phyloP scores from a whole-genome alignment of 2,329 filamentous ascomycete genomes.

The Myotisia sp. region DNA sequence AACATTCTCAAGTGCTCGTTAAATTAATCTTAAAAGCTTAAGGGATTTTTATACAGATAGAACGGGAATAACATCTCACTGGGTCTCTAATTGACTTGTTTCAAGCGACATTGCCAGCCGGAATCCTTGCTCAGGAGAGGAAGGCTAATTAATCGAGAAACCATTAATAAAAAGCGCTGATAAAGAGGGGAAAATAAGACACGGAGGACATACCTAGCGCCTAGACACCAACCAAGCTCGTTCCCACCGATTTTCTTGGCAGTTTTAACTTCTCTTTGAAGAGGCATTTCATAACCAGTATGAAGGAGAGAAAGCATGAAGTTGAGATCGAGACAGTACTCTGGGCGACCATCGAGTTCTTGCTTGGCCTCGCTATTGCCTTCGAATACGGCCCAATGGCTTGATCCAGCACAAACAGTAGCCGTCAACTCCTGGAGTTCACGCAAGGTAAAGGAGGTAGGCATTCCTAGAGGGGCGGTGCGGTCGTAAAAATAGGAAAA shows the following conservation, averaged over 20 bases:
- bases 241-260: slow-evolving; percentile 98
- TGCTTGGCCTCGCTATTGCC: slow-evolving; percentile 61
- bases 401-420: slow-evolving; percentile 68
- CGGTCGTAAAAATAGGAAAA: slow-evolving; percentile 98
- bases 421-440: slow-evolving; percentile 77
- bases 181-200: slow-evolving; percentile 1
- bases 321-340: slow-evolving; percentile 88
- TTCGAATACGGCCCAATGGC: slow-evolving; percentile 66
- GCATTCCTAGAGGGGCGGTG: slow-evolving; percentile 86
- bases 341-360: slow-evolving; percentile 67
- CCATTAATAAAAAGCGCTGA: too few species aligned
- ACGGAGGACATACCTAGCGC: slow-evolving; percentile 58
- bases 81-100: slow-evolving; percentile 47
- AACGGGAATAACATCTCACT: too few species aligned
- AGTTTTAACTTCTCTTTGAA: slow-evolving; percentile 90
- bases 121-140: slow-evolving; percentile 68
- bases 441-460: slow-evolving; percentile 84
- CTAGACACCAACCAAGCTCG: slow-evolving; percentile 94
- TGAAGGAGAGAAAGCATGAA: slow-evolving; percentile 91
- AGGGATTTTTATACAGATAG: too few species aligned
- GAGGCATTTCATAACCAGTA: slow-evolving; percentile 94
- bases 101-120: slow-evolving; percentile 81
- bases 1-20: too few species aligned
- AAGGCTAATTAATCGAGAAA: slow-evolving; percentile 48
- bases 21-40: too few species aligned